These are phyloP conservation scores for Starmerella roubikii DNA, from an alignment of 805 yeast species.

Conservation along the genomic window DNA sequence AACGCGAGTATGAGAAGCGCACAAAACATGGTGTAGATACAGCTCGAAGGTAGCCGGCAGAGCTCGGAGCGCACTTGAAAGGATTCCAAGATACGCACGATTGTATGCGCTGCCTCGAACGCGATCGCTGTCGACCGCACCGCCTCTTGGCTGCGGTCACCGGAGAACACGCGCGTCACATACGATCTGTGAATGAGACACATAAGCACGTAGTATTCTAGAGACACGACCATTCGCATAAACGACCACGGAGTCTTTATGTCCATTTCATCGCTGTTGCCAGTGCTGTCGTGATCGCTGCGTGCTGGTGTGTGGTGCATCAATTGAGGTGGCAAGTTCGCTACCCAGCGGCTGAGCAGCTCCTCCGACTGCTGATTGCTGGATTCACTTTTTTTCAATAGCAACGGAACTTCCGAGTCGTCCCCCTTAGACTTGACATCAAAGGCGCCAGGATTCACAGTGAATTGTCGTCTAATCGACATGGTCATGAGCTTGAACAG, in stretches of 20 bases:
- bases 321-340: conserved; percentile 47
- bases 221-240: conserved; percentile 44
- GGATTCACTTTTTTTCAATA: no score
- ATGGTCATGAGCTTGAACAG: conserved; percentile 60
- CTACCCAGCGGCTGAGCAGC: conserved; percentile 62
- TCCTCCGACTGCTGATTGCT: no score
- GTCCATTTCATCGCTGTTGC: conserved; percentile 29
- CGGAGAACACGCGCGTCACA: conserved; percentile 24
- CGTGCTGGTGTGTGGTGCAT: conserved; percentile 40
- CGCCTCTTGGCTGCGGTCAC: conserved; percentile 16
- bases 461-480: conserved; percentile 52
- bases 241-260: no score
- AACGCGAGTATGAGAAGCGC: conserved; percentile 62
- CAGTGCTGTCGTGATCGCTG: background rate
- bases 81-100: conserved; percentile 48
- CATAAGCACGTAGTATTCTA: conserved; percentile 60
- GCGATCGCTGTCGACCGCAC: conserved; percentile 43
- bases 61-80: conserved; percentile 38
- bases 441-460: no score
- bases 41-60: conserved; percentile 42
- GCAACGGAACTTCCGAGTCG: no score
- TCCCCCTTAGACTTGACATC: no score
- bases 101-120: conserved; percentile 68
- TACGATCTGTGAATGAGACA: conserved; percentile 60
- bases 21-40: conserved; percentile 44